Base-by-base conservation (phyloP, 73 alveolate genomes). In the Loxodes magnus region DNA sequence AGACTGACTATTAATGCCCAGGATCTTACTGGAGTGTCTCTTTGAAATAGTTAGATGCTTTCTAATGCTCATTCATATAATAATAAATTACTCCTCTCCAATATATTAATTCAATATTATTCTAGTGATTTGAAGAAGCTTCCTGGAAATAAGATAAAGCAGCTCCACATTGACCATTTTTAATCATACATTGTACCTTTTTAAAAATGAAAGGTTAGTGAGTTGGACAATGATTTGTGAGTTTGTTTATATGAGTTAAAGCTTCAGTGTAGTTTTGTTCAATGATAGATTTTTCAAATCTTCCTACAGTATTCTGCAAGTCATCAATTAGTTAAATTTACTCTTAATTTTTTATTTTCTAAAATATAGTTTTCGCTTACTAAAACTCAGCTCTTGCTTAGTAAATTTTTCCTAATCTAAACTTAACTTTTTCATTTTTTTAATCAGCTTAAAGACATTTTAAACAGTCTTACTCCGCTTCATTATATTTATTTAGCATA, bases 361-460 rank as follows among this genome's bases (percentile, higher is more conserved):
- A 56, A 44, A 31, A 82, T 37, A 58, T 54, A 46, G 28, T 43
- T 55, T 39, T 48, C 24, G 88, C 78, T 31, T 82, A 94, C 14
- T 52, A 67, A 14, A 81, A 66, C 7, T 54, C 50, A 10, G 94
- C 96, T 35, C 51, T 66, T 33, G 56, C 61, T 22, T 71, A 36
- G 29, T 66, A 51, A 51, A 84, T 58, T 44, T 70, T 65, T 21
- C 81, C 79, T 25, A 64, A 65, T 48, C 97, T 74, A 64, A 81
- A 62, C 43, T 67, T 43, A 4, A 87, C 90, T 68, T 92, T 92
- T 19, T 74, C 42, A 55, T 69, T 74, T 15, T 66, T 63, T 19
- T 94, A 87, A 39, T 92, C 88, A 52, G 70, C 52, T n/a, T 51
- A 56, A 4, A 92, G 53, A 12, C 97, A 97, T 48, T 79, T 59